Conservation (phyloP, 164 flowering plant species). For the Pachysandra terminalis region DNA sequence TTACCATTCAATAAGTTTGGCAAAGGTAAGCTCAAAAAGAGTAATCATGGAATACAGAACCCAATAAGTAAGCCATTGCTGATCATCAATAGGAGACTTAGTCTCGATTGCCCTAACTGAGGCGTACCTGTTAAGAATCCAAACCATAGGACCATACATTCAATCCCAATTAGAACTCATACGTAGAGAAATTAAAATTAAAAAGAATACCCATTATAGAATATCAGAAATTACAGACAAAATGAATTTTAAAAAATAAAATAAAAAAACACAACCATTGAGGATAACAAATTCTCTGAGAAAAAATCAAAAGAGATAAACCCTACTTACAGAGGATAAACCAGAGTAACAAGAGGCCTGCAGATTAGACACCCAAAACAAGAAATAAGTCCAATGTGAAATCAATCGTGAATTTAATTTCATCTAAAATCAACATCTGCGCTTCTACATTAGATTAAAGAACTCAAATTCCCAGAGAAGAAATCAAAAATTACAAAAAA, state of each 20-base stretch:
- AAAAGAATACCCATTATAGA: slow-evolving; percentile 2
- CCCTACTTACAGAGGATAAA: slow-evolving; percentile 78
- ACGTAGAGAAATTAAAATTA: background rate
- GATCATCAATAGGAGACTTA: slow-evolving; percentile 65
- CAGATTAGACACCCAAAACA: slow-evolving; percentile 23
- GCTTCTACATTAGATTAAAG: background rate
- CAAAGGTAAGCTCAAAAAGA: slow-evolving; percentile 78
- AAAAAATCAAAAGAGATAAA: background rate
- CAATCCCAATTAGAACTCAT: background rate
- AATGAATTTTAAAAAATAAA: background rate
- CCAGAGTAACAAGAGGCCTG: slow-evolving; percentile 86
- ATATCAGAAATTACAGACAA: background rate
- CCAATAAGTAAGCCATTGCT: slow-evolving; percentile 94
- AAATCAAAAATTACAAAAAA: background rate
- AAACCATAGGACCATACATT: background rate
- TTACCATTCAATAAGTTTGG: slow-evolving; percentile 72
- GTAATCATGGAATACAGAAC: slow-evolving; percentile 78
- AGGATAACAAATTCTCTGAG: background rate
- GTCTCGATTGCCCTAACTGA: slow-evolving; percentile 86
- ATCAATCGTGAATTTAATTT: background rate
- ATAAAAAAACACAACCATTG: background rate
- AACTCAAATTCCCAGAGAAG: background rate
- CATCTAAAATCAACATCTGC: background rate
- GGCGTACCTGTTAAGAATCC: slow-evolving; percentile 54
- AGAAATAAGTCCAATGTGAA: background rate